Percentiles rank a stretch among this genome's conserved stretches.
Evolutionary conservation across 139 green algal species (phyloP).

Genomic region (Chlorella sp.): DNA sequence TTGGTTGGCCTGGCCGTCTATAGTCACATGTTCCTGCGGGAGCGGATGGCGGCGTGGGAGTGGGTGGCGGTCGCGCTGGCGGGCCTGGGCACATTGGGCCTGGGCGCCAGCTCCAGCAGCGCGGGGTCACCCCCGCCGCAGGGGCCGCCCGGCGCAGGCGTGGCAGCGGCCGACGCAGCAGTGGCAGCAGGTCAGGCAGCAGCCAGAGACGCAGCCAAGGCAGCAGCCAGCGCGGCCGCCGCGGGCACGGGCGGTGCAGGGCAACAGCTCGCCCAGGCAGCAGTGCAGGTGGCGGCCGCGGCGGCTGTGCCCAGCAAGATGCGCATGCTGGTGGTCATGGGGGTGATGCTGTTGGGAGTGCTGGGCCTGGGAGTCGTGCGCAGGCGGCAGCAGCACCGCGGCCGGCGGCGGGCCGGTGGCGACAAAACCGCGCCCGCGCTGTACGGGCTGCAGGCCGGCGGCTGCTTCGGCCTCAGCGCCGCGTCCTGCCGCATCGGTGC

Average conservation of each 20-base stretch:
- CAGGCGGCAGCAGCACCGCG: constrained; percentile 10
- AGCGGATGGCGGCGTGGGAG: constrained; percentile 57
- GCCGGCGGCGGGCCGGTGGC: constrained; percentile 2
- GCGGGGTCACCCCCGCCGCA: not conserved
- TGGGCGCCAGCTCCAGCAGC: constrained; percentile 47
- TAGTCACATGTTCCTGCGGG: constrained; percentile 84
- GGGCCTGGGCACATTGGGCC: constrained; percentile 54
- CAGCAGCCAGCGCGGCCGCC: too few species aligned
- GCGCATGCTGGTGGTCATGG: constrained; percentile 37
- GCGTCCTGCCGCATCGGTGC: constrained; percentile 60
- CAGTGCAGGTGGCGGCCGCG: not conserved
- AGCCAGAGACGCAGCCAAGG: not conserved
- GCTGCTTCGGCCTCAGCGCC: constrained; percentile 83
- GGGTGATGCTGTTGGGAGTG: constrained; percentile 10
- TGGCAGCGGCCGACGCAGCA: constrained; percentile 3
- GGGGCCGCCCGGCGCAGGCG: not conserved
- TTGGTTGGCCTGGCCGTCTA: constrained; percentile 85
- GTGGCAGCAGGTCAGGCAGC: not conserved
- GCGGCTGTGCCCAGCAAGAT: constrained; percentile 4
- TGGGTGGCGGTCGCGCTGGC: constrained; percentile 68
- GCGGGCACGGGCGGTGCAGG: too few species aligned
- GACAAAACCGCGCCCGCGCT: constrained; percentile 20
- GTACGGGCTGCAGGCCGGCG: constrained; percentile 69
- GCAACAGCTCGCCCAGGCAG: not conserved
- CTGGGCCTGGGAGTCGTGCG: too few species aligned